These are phyloP conservation scores for Tremella yokohamensis DNA, from an alignment of 768 basidiomycete species.

Conservation along the genomic window DNA sequence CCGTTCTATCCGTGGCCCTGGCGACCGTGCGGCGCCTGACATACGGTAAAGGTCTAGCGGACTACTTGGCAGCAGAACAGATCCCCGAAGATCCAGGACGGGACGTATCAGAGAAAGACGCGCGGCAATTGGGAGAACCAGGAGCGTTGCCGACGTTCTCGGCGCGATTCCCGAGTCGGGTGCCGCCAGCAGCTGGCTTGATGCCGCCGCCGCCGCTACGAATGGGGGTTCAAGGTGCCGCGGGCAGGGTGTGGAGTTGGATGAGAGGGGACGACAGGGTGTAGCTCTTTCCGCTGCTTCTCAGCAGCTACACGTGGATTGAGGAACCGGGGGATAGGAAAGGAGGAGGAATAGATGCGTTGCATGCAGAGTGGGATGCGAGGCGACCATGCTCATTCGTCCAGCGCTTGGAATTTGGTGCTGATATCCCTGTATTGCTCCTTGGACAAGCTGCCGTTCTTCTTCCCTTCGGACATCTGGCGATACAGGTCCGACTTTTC, in stretches of 20 bases:
- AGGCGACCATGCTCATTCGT: too few relatives aligned
- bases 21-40: slow-evolving; percentile 7
- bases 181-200: not conserved
- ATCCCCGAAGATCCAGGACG: slow-evolving; percentile 1
- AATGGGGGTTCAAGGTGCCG: not conserved
- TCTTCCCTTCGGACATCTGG: slow-evolving; percentile 30
- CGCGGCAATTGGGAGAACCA: not conserved
- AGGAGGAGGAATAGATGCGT: too few relatives aligned
- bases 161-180: not conserved
- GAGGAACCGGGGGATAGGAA: not conserved
- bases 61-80: slow-evolving; percentile 9
- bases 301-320: not conserved
- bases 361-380: too few relatives aligned
- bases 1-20: slow-evolving; percentile 7
- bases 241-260: not conserved
- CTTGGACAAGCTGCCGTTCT: slow-evolving; percentile 9
- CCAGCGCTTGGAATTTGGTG: not conserved
- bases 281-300: not conserved
- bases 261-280: not conserved
- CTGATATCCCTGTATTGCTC: slow-evolving; percentile 2
- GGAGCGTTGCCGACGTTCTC: slow-evolving; percentile 1
- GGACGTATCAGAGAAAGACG: too few relatives aligned
- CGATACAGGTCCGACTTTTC: slow-evolving; percentile 36
- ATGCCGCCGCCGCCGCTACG: too few relatives aligned
- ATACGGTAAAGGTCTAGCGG: slow-evolving; percentile 16